Conservation (phyloP, 2,329 filamentous ascomycete genomes). For the Ophiostoma angusticollis region DNA sequence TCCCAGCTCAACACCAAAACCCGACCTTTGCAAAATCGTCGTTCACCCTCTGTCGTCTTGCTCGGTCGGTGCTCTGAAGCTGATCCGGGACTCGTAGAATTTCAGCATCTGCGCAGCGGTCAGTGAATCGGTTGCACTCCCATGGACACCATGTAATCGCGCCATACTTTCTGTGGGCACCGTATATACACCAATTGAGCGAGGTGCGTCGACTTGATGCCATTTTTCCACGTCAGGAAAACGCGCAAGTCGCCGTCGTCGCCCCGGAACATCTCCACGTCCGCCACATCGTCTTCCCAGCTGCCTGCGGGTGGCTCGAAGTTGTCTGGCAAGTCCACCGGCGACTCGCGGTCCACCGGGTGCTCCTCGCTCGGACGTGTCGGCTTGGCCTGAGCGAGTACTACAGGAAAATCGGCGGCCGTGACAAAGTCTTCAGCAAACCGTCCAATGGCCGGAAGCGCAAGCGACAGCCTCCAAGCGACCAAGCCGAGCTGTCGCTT, state of each 20-base stretch:
- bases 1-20: too few relatives aligned
- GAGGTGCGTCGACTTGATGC: conserved; percentile 60
- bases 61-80: conserved; percentile 17
- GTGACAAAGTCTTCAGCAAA: conserved; percentile 38
- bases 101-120: conserved; percentile 36
- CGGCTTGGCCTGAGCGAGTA: conserved; percentile 50
- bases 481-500: conserved; percentile 34
- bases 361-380: conserved; percentile 35
- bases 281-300: conserved; percentile 63
- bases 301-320: conserved; percentile 60
- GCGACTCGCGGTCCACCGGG: conserved; percentile 35
- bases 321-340: conserved; percentile 25
- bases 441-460: conserved; percentile 46
- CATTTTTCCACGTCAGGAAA: conserved; percentile 62
- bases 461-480: conserved; percentile 34
- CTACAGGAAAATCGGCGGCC: conserved; percentile 48
- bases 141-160: not conserved
- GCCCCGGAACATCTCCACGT: conserved; percentile 62
- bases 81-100: conserved; percentile 47
- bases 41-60: too few relatives aligned
- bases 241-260: conserved; percentile 48
- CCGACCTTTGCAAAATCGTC: too few relatives aligned
- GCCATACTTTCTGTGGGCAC: conserved; percentile 59
- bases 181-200: conserved; percentile 57
- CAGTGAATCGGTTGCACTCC: not conserved